Evolutionary conservation across 352 stramenopile genomes (phyloP), one percentile per base, ranked within the genome.

Genomic region (Albugo laibachii): DNA sequence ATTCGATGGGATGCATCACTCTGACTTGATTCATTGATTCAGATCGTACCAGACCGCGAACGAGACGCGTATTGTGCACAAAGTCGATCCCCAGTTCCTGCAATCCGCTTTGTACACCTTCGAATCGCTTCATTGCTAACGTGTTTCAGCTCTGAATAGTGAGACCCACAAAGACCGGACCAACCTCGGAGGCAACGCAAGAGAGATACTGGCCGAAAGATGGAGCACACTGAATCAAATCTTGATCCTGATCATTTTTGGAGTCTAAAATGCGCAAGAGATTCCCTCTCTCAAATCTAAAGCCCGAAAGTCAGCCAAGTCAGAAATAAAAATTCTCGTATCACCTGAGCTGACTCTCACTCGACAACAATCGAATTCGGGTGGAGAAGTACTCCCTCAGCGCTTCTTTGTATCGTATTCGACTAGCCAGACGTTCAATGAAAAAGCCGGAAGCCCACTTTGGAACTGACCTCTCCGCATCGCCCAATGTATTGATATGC

Each of bases 221-320:
- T 11, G 80, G 80, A 12, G 80, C 77, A n/a, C 79, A 59, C 11
- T 59, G 55, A 31, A 89, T 54, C 50, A 91, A 52, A 36, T 66
- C 58, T 16, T 87, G 67, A 53, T 92, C 80, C 14, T 51, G 43
- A 31, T 73, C 65, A 44, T 62, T 80, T 50, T 91, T 92, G 1
- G 80, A 92, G 51, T 92, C 80, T 11, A 92, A 59, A 40, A 92
- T 89, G 11, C 80, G 77, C 50, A 92, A 58, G 21, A 92, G 69
- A 47, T 78, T 92, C 8, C 78, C 78, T 34, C 80, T 65, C 48
- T 84, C 74, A 13, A 92, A 61, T 31, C 75, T 87, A 42, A 24
- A 3, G 20, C 38, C 3, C 8, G 3, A 8, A 24, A 8, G 38
- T 43, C 16, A 24, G 8, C 8, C 8, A 19, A 3, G 20, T 43